Conservation (phyloP, 2,329 filamentous ascomycete genomes). For the Sphaerulina populicola region DNA sequence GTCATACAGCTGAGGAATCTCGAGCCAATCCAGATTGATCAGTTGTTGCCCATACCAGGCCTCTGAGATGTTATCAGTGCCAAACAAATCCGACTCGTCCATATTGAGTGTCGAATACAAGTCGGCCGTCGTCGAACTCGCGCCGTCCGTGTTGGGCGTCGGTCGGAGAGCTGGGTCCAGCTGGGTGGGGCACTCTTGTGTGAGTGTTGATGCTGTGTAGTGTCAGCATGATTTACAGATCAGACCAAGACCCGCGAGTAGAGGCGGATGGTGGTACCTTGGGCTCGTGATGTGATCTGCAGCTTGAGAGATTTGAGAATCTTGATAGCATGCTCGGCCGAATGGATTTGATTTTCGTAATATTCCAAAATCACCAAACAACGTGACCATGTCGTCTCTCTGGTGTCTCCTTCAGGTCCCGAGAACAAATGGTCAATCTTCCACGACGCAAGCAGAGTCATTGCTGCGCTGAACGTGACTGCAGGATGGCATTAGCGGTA, state of each 20-base stretch:
- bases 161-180: conserved; percentile 1
- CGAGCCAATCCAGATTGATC: conserved; percentile 24
- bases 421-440: conserved; percentile 13
- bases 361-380: conserved; percentile 21
- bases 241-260: background rate
- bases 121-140: conserved; percentile 2
- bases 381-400: conserved; percentile 20
- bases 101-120: conserved; percentile 14
- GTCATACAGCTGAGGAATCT: conserved; percentile 15
- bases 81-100: conserved; percentile 21
- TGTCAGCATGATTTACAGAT: background rate
- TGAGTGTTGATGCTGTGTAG: background rate
- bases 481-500: background rate
- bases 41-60: conserved; percentile 25
- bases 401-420: conserved; percentile 8
- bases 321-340: conserved; percentile 20
- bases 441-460: conserved; percentile 22
- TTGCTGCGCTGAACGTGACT: conserved; percentile 23
- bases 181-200: background rate
- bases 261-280: background rate
- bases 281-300: conserved; percentile 9
- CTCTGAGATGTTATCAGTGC: conserved; percentile 22
- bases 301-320: conserved; percentile 22
- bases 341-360: conserved; percentile 22
- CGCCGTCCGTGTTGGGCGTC: background rate